phyloP scores from a whole-genome alignment of 352 stramenopile species.

The Phytophthora meadii region DNA sequence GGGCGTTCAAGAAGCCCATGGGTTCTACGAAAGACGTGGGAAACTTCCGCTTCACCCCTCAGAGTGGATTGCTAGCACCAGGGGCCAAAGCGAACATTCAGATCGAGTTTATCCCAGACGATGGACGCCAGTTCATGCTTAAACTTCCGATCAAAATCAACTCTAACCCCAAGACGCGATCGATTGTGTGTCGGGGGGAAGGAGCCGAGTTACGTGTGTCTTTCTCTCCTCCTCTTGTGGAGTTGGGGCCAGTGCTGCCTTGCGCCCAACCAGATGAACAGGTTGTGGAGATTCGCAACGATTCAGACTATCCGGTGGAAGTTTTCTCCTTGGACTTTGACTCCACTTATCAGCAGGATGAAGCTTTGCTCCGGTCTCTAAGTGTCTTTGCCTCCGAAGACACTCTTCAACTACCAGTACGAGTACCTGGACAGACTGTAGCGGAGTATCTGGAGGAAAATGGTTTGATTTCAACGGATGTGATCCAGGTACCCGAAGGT shows the following conservation, averaged over 20 bases:
- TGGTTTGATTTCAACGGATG: constrained; percentile 39
- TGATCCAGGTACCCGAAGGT: background rate
- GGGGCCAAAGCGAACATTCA: constrained; percentile 86
- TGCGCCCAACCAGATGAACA: constrained; percentile 52
- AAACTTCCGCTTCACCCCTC: constrained; percentile 85
- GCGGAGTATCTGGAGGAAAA: constrained; percentile 64
- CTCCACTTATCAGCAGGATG: constrained; percentile 80
- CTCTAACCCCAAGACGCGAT: constrained; percentile 79
- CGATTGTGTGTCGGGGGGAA: constrained; percentile 81
- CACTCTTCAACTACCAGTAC: constrained; percentile 75
- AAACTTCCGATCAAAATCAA: constrained; percentile 91
- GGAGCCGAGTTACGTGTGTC: constrained; percentile 79
- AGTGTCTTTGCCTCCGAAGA: constrained; percentile 70
- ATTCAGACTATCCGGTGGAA: constrained; percentile 90
- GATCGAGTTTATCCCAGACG: constrained; percentile 91
- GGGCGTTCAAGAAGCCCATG: constrained; percentile 92
- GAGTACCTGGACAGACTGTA: constrained; percentile 67
- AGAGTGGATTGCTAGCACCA: constrained; percentile 74
- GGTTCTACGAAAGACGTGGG: constrained; percentile 77
- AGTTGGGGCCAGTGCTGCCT: constrained; percentile 91
- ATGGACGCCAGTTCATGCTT: constrained; percentile 77
- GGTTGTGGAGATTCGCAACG: constrained; percentile 86
- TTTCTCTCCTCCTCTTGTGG: constrained; percentile 83
- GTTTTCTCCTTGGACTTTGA: constrained; percentile 94
- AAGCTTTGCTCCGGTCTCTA: constrained; percentile 76